phyloP scores from a whole-genome alignment of 2,329 filamentous ascomycete species.

The Xylaria sp. region DNA sequence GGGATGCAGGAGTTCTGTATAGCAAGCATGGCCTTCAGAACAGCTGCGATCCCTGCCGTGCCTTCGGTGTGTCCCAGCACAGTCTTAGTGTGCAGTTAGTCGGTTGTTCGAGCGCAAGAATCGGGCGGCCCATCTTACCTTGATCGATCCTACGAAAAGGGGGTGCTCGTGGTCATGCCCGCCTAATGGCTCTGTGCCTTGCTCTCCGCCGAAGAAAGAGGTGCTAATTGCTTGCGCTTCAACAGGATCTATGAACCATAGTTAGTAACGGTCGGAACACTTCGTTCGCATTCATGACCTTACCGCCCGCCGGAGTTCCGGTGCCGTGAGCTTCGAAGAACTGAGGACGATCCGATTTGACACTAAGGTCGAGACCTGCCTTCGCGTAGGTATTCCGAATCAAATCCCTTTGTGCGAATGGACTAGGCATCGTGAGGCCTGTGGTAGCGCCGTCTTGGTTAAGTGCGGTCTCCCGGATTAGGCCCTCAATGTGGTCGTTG shows the following conservation, averaged over 20 bases:
- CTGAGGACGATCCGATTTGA: neutral
- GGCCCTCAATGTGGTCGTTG: constrained; percentile 4
- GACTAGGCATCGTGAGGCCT: neutral
- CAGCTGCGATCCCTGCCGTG: constrained; percentile 21
- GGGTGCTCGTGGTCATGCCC: neutral
- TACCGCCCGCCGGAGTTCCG: constrained; percentile 43
- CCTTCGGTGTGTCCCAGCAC: constrained; percentile 42
- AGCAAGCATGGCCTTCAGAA: constrained; percentile 46
- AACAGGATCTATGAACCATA: too few relatives aligned
- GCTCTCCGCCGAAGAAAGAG: constrained; percentile 10
- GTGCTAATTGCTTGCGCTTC: constrained; percentile 40
- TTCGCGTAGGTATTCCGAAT: neutral
- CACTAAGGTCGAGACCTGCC: neutral
- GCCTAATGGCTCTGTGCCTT: neutral
- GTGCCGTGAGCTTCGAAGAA: constrained; percentile 46
- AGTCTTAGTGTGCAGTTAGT: constrained; percentile 30
- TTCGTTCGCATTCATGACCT: constrained; percentile 2
- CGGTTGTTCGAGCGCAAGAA: too few relatives aligned
- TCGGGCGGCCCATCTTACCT: too few relatives aligned
- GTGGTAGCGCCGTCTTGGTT: constrained; percentile 12
- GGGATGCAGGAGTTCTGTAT: constrained; percentile 46
- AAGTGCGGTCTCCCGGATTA: constrained; percentile 7
- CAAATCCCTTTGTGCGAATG: neutral
- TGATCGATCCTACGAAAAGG: constrained; percentile 43
- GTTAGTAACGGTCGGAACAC: too few relatives aligned